Base-by-base conservation (phyloP, 306 rosid species). In the Hippophae gyantsensis region DNA sequence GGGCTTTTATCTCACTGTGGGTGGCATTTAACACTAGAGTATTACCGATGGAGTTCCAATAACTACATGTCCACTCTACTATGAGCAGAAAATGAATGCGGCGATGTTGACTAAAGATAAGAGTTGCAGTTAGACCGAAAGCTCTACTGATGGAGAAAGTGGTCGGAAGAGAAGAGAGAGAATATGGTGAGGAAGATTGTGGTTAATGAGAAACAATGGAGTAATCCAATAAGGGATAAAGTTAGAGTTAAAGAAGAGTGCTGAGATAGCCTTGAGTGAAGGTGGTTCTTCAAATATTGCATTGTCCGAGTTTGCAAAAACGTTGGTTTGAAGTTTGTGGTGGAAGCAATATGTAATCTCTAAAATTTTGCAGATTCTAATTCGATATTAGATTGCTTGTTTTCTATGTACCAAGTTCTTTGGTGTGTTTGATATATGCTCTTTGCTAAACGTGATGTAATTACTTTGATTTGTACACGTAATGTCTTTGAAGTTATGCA, bases 41-140 rank as follows among this genome's bases (percentile, higher is more conserved):
- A 26, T 83, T 9, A 63, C 64, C 1, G 73, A 68, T 4, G 85
- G 82, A 6, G 78, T 80, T 12, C 85, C 83, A 0, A 69, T 83
- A 68, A 55, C 82, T 1, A 78, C 72, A 6, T 86, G 94, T 85
- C 89, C 95, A 0, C 64, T 86, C 0, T 78, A 80, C 8, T 79
- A 84, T 0, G 86, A 86, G 81, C 85, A 86, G 68, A 69, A 60
- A 56, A 71, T 86, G 83, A 86, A 78, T 14, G 82, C 86, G 0
- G 14, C 73, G 7, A 1, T 75, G 63, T 13, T 79, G 50, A 64
- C 72, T 10, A 83, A 84, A 61, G 86, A 82, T 81, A 0, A 78
- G 83, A 13, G 65, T 59, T 50, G 75, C 70, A 2, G 54, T 71
- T 13, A 8, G 54, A 11, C 43, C 71, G 12, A 38, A 64, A 14